A percentile compares a stretch with the other conserved stretches of the same genome.
Evolutionary conservation across 768 basidiomycete species (phyloP).

Genomic region (Agrocybe chaxingu): DNA sequence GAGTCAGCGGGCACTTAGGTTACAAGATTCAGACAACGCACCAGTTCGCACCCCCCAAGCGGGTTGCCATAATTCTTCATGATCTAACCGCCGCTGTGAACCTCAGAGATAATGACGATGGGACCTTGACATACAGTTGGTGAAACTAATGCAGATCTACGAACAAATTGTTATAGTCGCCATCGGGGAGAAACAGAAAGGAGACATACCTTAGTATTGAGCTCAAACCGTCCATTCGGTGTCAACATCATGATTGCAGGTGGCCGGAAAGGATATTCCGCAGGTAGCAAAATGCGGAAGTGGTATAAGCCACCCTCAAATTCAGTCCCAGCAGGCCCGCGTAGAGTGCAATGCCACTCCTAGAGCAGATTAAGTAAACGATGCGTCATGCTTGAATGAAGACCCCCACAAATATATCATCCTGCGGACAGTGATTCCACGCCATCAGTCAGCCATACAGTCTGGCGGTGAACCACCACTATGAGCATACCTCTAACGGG

Average conservation of each 20-base stretch:
- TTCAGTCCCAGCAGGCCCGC: conserved; percentile 84
- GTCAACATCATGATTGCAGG: conserved; percentile 96
- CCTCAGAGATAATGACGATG: not conserved
- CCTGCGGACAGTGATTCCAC: conserved; percentile 35
- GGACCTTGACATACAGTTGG: conserved; percentile 58
- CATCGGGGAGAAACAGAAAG: not conserved
- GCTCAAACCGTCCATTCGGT: conserved; percentile 94
- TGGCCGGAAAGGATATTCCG: conserved; percentile 95
- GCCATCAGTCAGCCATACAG: conserved; percentile 7
- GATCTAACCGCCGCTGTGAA: conserved; percentile 50
- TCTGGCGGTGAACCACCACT: not conserved
- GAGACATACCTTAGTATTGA: conserved; percentile 82
- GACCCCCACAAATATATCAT: conserved; percentile 81
- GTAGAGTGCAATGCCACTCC: conserved; percentile 98
- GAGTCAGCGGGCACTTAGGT: conserved; percentile 4
- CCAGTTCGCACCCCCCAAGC: conserved; percentile 98
- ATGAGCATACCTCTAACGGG: conserved; percentile 58
- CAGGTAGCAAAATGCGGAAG: conserved; percentile 84
- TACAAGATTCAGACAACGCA: conserved; percentile 24
- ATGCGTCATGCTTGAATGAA: not conserved
- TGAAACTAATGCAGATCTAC: conserved; percentile 92
- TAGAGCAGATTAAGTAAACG: conserved; percentile 19
- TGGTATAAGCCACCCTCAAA: conserved; percentile 97
- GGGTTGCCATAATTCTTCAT: conserved; percentile 97
- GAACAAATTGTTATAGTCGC: conserved; percentile 1